A percentile compares a stretch with the other conserved stretches of the same genome.
Conservation (phyloP, 371 early-diverging fungal genomes). For the Apophysomyces elegans region DNA sequence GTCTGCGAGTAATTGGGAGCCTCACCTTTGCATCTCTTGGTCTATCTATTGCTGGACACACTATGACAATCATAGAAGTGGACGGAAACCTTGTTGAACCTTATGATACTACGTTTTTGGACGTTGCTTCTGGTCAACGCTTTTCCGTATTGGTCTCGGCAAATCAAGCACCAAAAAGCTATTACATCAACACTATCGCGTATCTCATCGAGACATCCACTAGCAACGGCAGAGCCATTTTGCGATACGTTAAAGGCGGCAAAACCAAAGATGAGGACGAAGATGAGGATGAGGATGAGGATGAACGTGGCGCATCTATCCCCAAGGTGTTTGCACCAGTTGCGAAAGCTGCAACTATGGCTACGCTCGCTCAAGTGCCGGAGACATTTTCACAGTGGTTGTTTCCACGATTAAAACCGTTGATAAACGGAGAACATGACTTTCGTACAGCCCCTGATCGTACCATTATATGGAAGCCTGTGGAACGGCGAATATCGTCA, state of each 20-base stretch:
- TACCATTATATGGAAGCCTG: constrained; percentile 18
- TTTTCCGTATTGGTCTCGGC: constrained; percentile 29
- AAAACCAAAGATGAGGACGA: neutral
- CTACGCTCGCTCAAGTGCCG: constrained; percentile 14
- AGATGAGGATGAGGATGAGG: neutral
- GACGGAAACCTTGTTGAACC: constrained; percentile 37
- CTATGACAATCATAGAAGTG: constrained; percentile 51
- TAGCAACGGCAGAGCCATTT: constrained; percentile 21
- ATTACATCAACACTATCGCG: constrained; percentile 14
- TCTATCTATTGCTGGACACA: constrained; percentile 43
- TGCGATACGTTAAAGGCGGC: constrained; percentile 16
- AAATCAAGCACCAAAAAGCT: constrained; percentile 18
- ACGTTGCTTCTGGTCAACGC: constrained; percentile 32
- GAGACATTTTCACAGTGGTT: constrained; percentile 19
- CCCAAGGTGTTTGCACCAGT: neutral
- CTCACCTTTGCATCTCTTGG: constrained; percentile 36
- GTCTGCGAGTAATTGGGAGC: constrained; percentile 45
- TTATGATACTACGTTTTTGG: constrained; percentile 12
- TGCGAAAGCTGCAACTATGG: constrained; percentile 3
- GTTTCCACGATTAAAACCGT: constrained; percentile 17
- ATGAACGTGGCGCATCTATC: neutral
- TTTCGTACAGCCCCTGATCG: constrained; percentile 21
- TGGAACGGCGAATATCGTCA: constrained; percentile 3
- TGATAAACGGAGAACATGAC: neutral
- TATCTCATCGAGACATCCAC: constrained; percentile 6